A percentile compares a stretch with the other conserved stretches of the same genome.
These are phyloP conservation scores for Zymoseptoria passerinii DNA, from an alignment of 2,329 filamentous ascomycete species.

Conservation along the genomic window DNA sequence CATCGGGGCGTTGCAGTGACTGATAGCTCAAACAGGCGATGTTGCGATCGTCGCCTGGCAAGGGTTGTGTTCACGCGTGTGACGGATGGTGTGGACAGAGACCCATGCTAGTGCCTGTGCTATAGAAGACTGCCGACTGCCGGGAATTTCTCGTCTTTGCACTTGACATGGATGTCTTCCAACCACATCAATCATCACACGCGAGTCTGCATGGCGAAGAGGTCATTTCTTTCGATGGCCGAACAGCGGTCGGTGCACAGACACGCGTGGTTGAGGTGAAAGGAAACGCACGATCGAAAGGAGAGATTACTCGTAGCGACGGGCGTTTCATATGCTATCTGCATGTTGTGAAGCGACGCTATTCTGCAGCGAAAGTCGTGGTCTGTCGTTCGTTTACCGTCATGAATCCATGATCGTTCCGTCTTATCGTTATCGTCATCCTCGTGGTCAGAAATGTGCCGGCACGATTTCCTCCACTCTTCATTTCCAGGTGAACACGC, in stretches of 20 bases:
- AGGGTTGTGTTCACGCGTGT: neutral
- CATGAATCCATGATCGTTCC: neutral
- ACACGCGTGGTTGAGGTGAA: no score
- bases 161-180: neutral
- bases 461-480: neutral
- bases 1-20: neutral
- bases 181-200: neutral
- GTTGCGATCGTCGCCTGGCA: neutral
- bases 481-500: slow-evolving; percentile 22
- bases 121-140: neutral
- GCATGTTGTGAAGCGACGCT: neutral
- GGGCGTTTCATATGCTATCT: neutral
- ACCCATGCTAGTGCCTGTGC: neutral
- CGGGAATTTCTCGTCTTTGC: neutral
- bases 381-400: neutral
- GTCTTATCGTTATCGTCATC: neutral
- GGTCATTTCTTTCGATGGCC: no score
- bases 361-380: neutral
- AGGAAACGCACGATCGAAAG: neutral
- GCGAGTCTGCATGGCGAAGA: neutral
- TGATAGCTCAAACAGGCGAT: neutral
- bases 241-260: no score
- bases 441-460: neutral
- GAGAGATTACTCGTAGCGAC: neutral
- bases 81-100: neutral